phyloP scores from a whole-genome alignment of 768 basidiomycete genomes.

The Amanita pseudoporphyria region DNA sequence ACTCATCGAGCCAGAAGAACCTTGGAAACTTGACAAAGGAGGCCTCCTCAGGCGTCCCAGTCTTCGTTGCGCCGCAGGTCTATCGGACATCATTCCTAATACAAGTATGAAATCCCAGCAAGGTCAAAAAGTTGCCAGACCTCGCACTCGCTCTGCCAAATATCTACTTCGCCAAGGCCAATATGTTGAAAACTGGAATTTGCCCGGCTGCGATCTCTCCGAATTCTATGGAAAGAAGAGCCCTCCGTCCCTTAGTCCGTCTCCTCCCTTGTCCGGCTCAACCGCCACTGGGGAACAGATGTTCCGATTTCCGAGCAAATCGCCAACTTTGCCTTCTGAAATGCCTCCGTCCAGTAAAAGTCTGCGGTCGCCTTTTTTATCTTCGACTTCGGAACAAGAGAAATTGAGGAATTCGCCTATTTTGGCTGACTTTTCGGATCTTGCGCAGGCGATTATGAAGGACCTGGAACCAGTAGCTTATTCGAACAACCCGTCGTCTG shows the following conservation, averaged over 20 bases:
- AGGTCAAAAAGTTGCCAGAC: not conserved
- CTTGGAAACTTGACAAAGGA: not conserved
- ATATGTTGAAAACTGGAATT: slow-evolving; percentile 5
- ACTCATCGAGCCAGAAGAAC: too few species aligned
- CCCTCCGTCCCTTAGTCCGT: not conserved
- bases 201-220: slow-evolving; percentile 2
- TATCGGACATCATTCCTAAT: not conserved
- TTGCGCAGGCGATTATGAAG: not conserved
- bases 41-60: not conserved
- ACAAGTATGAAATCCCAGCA: not conserved
- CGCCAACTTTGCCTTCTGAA: not conserved
- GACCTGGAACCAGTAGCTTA: slow-evolving; percentile 1
- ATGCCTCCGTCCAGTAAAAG: not conserved
- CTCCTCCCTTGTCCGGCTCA: slow-evolving; percentile 1
- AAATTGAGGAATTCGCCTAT: not conserved
- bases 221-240: slow-evolving; percentile 2
- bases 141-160: slow-evolving; percentile 3
- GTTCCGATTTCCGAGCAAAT: not conserved
- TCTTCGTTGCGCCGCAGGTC: not conserved
- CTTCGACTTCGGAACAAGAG: not conserved
- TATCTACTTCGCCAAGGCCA: slow-evolving; percentile 4
- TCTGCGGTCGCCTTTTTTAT: slow-evolving; percentile 3
- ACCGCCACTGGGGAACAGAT: not conserved
- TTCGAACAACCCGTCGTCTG: not conserved
- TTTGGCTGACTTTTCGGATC: not conserved